phyloP scores from a whole-genome alignment of 73 alveolate species.

The Paramecium tetraurelia region DNA sequence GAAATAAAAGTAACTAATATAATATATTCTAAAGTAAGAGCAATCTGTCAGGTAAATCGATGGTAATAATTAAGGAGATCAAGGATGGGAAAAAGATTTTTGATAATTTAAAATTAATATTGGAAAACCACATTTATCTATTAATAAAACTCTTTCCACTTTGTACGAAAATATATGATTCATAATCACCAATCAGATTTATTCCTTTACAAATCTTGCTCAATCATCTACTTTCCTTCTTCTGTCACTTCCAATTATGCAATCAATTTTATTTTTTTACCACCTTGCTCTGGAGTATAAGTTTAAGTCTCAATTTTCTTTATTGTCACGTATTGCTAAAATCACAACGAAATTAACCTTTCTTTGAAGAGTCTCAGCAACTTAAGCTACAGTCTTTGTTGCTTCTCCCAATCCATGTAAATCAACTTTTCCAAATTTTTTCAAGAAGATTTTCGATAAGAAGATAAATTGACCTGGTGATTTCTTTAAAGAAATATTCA shows the following conservation, averaged over 20 bases:
- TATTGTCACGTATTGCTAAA: not conserved
- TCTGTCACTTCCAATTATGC: not conserved
- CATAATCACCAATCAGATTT: not conserved
- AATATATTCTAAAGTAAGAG: not conserved
- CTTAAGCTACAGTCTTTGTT: slow-evolving; percentile 2
- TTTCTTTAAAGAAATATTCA: not conserved
- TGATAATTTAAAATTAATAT: not conserved
- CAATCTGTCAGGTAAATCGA: not conserved
- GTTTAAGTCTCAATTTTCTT: slow-evolving; percentile 24
- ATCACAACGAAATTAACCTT: not conserved
- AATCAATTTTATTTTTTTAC: slow-evolving; percentile 23
- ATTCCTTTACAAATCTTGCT: not conserved
- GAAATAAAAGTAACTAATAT: slow-evolving; percentile 30
- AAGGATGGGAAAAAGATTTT: slow-evolving; percentile 45
- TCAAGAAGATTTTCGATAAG: slow-evolving; percentile 6
- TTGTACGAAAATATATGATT: not conserved
- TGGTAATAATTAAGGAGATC: not conserved
- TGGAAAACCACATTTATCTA: not conserved
- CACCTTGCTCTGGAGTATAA: not conserved
- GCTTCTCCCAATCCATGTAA: slow-evolving; percentile 44
- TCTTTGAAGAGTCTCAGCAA: slow-evolving; percentile 8
- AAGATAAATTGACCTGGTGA: not conserved
- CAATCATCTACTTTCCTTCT: not conserved
- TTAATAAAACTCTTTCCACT: not conserved
- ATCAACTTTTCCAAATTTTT: not conserved